Percentiles rank a stretch among this genome's conserved stretches.
Evolutionary conservation across 768 basidiomycete genomes (phyloP).

Genomic region (Lentinula detonsa): DNA sequence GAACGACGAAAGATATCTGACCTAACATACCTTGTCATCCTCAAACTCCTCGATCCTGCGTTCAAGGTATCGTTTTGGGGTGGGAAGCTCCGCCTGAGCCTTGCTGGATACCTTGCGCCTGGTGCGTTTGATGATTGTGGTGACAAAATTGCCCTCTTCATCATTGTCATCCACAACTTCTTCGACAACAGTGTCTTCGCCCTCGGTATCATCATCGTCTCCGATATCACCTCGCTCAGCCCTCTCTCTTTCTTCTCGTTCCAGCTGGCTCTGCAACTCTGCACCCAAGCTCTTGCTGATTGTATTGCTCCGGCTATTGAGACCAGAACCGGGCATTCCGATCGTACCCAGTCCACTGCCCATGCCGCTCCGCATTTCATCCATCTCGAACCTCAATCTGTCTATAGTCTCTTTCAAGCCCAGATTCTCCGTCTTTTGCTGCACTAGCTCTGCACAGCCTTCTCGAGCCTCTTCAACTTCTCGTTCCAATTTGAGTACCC

Average conservation of each 20-base stretch:
- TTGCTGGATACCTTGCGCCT: conserved; percentile 40
- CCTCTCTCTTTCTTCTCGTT: conserved; percentile 23
- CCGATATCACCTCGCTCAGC: conserved; percentile 28
- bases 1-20: background rate
- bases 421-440: conserved; percentile 93
- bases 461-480: conserved; percentile 68
- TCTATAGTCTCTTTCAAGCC: conserved; percentile 95
- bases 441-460: conserved; percentile 71
- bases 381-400: conserved; percentile 89
- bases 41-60: background rate
- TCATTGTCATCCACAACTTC: conserved; percentile 37
- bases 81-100: conserved; percentile 56
- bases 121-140: background rate
- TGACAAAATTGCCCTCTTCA: background rate
- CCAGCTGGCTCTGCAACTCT: conserved; percentile 46
- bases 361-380: conserved; percentile 68
- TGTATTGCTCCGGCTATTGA: conserved; percentile 45
- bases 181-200: conserved; percentile 86
- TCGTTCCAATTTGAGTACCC: conserved; percentile 60
- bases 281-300: conserved; percentile 73
- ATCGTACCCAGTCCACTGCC: conserved; percentile 17
- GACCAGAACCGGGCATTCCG: conserved; percentile 31
- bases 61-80: conserved; percentile 24
- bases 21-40: background rate
- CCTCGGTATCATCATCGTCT: conserved; percentile 51